Evolutionary conservation across 2,329 filamentous ascomycete genomes (phyloP), one percentile per base, ranked within the genome.

Genomic region (Fusarium fujikuroi): DNA sequence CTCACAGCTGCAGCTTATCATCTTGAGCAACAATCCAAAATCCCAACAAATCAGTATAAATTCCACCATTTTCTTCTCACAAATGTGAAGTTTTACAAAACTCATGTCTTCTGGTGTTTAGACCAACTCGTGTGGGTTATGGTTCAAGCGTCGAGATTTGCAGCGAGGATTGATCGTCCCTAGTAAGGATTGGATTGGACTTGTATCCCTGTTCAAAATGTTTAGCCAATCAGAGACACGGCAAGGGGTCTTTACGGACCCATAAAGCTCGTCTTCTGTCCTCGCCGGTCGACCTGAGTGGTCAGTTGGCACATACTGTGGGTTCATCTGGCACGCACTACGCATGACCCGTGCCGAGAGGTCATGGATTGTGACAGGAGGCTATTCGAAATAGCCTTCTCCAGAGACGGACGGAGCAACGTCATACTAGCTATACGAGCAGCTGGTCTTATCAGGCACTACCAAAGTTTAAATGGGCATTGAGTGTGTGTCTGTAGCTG

Each of bases 271-370:
- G 59, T 63, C 30, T 72, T 60, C 67, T 69, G 58, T 16, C 15
- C 60, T 74, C 67, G 44, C 71, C 71, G 71, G 67, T 61, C 36
- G n/a, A 69, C 47, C 10, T 73, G 42, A 63, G 46, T 69, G 69
- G 61, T 54, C 62, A 37, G 36, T 56, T 25, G 21, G 44, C 14
- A 59, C 44, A 42, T 46, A 8, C 8, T 53, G 66, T 53, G 43
- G 60, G 36, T 43, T 64, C 40, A n/a, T 40, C 30, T 65, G 52
- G 46, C 44, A 52, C n/a, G 42, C 61, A 25, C 44, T 46, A 37
- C 42, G 10, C n/a, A 36, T 25, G 28, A 34, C 30, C 53, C 32
- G 36, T 46, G n/a, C 58, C 15, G 37, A 60, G 43, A 19, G 18
- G 32, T 7, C 42, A 50, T 50, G 56, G 42, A 25, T 50, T 50